phyloP scores from a whole-genome alignment of 1,284 basidiomycete genomes.

The Leccinum angustisporum region DNA sequence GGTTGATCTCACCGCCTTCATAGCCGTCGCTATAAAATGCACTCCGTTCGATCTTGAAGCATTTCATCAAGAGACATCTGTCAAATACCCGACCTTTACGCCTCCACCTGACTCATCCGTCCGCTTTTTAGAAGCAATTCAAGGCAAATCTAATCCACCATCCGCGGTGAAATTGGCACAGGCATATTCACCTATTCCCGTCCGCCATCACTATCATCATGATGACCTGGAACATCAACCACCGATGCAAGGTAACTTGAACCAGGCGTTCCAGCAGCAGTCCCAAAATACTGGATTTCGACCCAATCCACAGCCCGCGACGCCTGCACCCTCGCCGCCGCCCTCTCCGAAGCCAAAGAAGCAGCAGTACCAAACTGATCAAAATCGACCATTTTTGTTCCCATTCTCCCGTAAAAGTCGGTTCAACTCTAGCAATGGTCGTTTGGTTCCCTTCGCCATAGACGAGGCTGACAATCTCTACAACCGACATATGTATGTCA shows the following conservation, averaged over 20 bases:
- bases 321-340: constrained; percentile 88
- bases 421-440: constrained; percentile 44
- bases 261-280: constrained; percentile 48
- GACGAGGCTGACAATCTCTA: constrained; percentile 95
- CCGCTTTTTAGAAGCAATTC: constrained; percentile 24
- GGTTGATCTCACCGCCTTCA: constrained; percentile 4
- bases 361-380: constrained; percentile 98
- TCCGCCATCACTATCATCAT: constrained; percentile 90
- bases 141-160: constrained; percentile 40
- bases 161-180: constrained; percentile 74
- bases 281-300: constrained; percentile 48
- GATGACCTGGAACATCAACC: constrained; percentile 60
- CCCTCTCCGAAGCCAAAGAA: constrained; percentile 93
- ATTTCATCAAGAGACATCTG: constrained; percentile 85
- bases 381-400: constrained; percentile 91
- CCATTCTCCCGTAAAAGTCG: constrained; percentile 74
- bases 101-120: constrained; percentile 47
- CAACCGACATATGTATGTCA: constrained; percentile 87
- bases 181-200: constrained; percentile 87
- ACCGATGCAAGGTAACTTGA: constrained; percentile 40
- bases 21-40: constrained; percentile 69
- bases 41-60: constrained; percentile 86
- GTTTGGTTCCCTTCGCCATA: constrained; percentile 89
- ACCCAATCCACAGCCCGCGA: constrained; percentile 65
- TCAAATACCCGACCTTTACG: constrained; percentile 93